phyloP scores from a whole-genome alignment of 768 basidiomycete genomes.

The Calocera viscosa region DNA sequence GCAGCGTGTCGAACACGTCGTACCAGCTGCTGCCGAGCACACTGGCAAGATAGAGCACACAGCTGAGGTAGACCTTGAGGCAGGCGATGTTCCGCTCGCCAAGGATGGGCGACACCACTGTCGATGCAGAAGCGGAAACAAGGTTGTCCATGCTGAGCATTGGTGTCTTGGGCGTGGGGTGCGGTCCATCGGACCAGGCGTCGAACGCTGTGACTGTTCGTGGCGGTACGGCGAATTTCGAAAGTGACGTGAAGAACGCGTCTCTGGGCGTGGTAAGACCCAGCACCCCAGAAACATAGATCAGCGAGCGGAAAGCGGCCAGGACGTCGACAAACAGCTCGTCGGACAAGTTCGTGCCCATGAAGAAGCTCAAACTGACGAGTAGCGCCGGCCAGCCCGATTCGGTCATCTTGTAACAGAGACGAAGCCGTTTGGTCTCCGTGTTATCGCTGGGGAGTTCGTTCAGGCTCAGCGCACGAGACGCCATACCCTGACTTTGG shows the following conservation, averaged over 20 bases:
- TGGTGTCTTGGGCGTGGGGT: not conserved
- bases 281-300: constrained; percentile 82
- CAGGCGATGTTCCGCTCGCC: constrained; percentile 87
- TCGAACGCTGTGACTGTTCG: constrained; percentile 79
- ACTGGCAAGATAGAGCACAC: constrained; percentile 69
- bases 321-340: constrained; percentile 82
- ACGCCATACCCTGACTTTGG: constrained; percentile 36
- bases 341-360: constrained; percentile 83
- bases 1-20: constrained; percentile 74
- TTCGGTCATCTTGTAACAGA: constrained; percentile 67
- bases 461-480: constrained; percentile 54
- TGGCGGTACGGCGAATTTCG: constrained; percentile 87
- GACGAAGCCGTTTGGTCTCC: constrained; percentile 44
- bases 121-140: constrained; percentile 33
- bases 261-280: constrained; percentile 76
- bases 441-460: constrained; percentile 42
- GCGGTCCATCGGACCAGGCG: constrained; percentile 30
- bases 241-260: constrained; percentile 78
- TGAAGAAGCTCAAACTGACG: constrained; percentile 77
- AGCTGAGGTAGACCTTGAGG: constrained; percentile 65
- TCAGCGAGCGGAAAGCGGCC: constrained; percentile 67
- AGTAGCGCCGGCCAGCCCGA: constrained; percentile 87
- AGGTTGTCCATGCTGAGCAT: constrained; percentile 39
- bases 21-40: constrained; percentile 89
- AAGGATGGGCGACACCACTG: constrained; percentile 51